phyloP scores from a whole-genome alignment of 2,329 filamentous ascomycete species.

The Penicillium frequentans region DNA sequence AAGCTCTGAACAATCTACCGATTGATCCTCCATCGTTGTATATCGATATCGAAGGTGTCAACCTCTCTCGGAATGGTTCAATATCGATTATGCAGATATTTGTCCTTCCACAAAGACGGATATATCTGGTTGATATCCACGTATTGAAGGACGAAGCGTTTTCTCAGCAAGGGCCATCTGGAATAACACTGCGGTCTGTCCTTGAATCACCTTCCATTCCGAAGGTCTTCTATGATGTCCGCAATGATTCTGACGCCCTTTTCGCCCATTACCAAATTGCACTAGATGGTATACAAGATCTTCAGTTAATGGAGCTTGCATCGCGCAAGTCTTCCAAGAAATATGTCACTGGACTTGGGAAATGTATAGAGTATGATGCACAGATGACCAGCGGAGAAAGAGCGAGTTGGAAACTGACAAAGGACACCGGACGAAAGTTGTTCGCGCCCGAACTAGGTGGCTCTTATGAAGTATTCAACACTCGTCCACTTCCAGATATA shows the following conservation, averaged over 20 bases:
- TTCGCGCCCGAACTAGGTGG: conserved; percentile 9
- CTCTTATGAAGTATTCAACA: conserved; percentile 9
- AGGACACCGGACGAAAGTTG: conserved; percentile 13
- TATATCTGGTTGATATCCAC: conserved; percentile 50
- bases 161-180: background rate
- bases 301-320: conserved; percentile 59
- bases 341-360: conserved; percentile 37
- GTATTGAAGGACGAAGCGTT: conserved; percentile 43
- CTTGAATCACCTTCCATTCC: conserved; percentile 45
- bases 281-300: conserved; percentile 49
- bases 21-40: background rate
- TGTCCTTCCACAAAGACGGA: conserved; percentile 26
- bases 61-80: conserved; percentile 45
- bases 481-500: conserved; percentile 4
- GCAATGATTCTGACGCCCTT: conserved; percentile 59
- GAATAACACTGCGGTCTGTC: conserved; percentile 40
- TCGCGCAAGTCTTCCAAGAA: conserved; percentile 20
- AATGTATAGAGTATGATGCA: conserved; percentile 39
- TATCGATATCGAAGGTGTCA: conserved; percentile 51
- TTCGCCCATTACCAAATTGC: conserved; percentile 47
- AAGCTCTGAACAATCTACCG: background rate
- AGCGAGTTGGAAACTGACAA: conserved; percentile 15
- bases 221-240: conserved; percentile 61
- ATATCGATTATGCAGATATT: conserved; percentile 50
- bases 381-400: conserved; percentile 14